phyloP scores from a whole-genome alignment of 2,329 filamentous ascomycete genomes.

The Penicillium sumatraense region DNA sequence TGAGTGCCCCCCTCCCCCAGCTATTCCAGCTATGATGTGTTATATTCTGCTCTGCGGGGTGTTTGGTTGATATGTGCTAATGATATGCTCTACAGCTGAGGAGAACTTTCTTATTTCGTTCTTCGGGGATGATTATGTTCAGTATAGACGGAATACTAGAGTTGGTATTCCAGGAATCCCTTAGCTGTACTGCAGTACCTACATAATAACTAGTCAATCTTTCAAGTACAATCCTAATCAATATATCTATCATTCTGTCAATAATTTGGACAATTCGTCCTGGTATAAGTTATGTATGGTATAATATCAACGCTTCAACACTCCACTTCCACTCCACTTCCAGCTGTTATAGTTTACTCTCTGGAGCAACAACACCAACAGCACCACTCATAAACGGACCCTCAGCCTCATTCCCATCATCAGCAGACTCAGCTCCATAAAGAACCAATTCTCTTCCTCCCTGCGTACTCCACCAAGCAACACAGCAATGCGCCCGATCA shows the following conservation, averaged over 20 bases:
- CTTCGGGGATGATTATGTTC: slow-evolving; percentile 80
- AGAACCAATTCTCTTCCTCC: slow-evolving; percentile 63
- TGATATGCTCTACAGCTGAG: slow-evolving; percentile 61
- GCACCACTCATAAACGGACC: slow-evolving; percentile 61
- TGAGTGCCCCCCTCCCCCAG: slow-evolving; percentile 44
- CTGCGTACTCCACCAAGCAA: slow-evolving; percentile 81
- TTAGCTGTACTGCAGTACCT: too few species aligned
- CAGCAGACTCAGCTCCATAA: slow-evolving; percentile 42
- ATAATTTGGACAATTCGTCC: too few species aligned
- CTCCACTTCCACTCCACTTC: too few species aligned
- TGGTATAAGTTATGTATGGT: slow-evolving; percentile 9
- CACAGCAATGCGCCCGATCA: slow-evolving; percentile 75
- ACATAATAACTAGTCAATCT: too few species aligned
- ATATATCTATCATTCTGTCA: too few species aligned
- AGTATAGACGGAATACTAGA: slow-evolving; percentile 71
- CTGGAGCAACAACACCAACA: slow-evolving; percentile 41
- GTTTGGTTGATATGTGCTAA: too few species aligned
- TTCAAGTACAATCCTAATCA: too few species aligned
- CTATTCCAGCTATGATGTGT: background rate
- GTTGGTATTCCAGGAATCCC: slow-evolving; percentile 81
- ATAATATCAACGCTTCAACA: slow-evolving; percentile 5
- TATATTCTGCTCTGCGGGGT: background rate
- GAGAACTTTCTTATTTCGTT: slow-evolving; percentile 78
- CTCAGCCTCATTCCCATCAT: slow-evolving; percentile 23
- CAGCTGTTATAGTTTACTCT: slow-evolving; percentile 60